Conservation (phyloP, 2,329 filamentous ascomycete species). For the Fusarium coicis region DNA sequence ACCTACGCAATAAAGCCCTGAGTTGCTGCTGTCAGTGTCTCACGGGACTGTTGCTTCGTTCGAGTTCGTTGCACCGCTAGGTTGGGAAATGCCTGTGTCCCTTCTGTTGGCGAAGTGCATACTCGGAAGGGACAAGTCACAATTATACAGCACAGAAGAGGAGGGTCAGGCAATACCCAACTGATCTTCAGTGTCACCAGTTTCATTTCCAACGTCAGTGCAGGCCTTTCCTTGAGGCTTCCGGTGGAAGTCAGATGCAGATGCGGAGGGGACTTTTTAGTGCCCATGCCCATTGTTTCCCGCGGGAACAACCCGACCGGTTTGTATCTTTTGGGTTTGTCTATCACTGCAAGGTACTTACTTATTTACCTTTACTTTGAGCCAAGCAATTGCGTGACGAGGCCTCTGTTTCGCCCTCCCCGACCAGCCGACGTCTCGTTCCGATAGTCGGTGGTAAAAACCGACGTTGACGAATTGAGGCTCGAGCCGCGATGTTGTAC, state of each 20-base stretch:
- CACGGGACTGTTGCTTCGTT: neutral
- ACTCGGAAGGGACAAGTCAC: constrained; percentile 12
- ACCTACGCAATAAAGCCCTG: constrained; percentile 3
- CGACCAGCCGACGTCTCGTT: neutral
- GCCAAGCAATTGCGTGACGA: neutral
- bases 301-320: neutral
- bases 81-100: neutral
- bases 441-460: neutral
- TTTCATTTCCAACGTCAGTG: constrained; percentile 9
- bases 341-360: neutral
- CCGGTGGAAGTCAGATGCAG: neutral
- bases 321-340: neutral
- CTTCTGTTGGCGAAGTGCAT: constrained; percentile 10
- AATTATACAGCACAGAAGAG: neutral
- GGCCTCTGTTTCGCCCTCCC: neutral
- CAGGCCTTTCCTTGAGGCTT: neutral
- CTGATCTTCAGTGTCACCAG: constrained; percentile 6
- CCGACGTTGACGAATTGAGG: neutral
- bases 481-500: neutral
- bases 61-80: neutral
- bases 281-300: neutral
- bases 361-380: neutral
- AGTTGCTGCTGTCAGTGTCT: neutral
- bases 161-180: neutral
- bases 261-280: neutral